Conservation (phyloP, 2,329 filamentous ascomycete species). For the Daldinia eschscholtzii region DNA sequence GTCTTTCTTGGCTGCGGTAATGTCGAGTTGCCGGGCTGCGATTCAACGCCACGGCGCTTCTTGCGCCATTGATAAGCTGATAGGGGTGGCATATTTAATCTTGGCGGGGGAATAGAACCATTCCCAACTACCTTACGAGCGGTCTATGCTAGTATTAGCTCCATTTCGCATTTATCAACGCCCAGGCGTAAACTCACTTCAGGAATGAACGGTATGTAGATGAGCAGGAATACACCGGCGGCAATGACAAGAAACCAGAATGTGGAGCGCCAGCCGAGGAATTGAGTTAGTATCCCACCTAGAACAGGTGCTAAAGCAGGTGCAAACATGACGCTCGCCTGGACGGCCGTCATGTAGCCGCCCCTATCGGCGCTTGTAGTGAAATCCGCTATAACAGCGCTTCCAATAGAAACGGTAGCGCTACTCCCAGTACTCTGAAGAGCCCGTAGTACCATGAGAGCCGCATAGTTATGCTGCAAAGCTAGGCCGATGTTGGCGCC, state of each 20-base stretch:
- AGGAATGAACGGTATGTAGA: slow-evolving; percentile 22
- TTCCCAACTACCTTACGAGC: slow-evolving; percentile 16
- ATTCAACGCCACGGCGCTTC: neutral
- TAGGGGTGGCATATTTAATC: neutral
- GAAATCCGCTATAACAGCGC: slow-evolving; percentile 10
- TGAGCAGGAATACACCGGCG: slow-evolving; percentile 34
- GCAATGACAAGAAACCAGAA: slow-evolving; percentile 48
- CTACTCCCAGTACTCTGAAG: slow-evolving; percentile 12
- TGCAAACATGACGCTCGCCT: slow-evolving; percentile 7
- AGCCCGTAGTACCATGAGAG: slow-evolving; percentile 13
- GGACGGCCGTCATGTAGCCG: neutral
- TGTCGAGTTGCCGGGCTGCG: neutral
- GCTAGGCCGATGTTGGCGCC: slow-evolving; percentile 14
- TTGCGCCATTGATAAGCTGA: slow-evolving; percentile 2
- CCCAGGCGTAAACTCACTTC: neutral
- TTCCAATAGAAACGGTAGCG: slow-evolving; percentile 14
- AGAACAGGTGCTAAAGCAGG: slow-evolving; percentile 35
- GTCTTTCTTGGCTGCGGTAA: slow-evolving; percentile 6
- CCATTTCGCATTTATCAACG: neutral
- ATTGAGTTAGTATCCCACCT: slow-evolving; percentile 38
- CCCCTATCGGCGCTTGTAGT: slow-evolving; percentile 12
- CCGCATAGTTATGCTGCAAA: slow-evolving; percentile 7
- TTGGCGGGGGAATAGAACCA: slow-evolving; percentile 16
- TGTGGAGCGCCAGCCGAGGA: slow-evolving; percentile 46
- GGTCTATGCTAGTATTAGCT: neutral